Evolutionary conservation across 1,284 basidiomycete species (phyloP).

Genomic region (Athelia psychrophila): DNA sequence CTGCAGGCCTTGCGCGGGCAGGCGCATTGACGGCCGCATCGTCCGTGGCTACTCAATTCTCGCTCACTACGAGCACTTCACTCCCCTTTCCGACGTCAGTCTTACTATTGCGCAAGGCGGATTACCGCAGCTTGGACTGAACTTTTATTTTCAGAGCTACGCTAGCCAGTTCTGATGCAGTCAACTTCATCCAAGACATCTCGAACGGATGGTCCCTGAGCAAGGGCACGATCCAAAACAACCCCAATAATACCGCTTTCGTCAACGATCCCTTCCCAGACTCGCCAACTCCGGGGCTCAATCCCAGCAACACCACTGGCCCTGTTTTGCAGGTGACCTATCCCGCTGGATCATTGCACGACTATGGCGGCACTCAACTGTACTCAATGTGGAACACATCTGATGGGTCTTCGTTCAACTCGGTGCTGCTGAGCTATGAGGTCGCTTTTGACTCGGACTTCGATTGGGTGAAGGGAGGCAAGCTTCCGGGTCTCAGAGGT

Average conservation of each 20-base stretch:
- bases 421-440: conserved; percentile 70
- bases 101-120: too few species aligned
- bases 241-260: conserved; percentile 53
- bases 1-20: not conserved
- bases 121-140: too few species aligned
- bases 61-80: conserved; percentile 57
- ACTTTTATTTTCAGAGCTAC: conserved; percentile 40
- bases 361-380: conserved; percentile 63
- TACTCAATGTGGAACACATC: conserved; percentile 62
- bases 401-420: conserved; percentile 49
- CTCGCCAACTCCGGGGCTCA: conserved; percentile 34
- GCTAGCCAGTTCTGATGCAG: conserved; percentile 44
- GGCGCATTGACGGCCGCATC: conserved; percentile 22
- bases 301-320: conserved; percentile 29
- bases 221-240: conserved; percentile 59
- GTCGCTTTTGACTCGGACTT: conserved; percentile 64
- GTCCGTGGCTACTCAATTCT: conserved; percentile 49
- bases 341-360: conserved; percentile 55
- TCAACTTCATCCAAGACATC: conserved; percentile 46
- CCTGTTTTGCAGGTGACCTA: conserved; percentile 69
- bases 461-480: conserved; percentile 73
- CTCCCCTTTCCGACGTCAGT: conserved; percentile 51
- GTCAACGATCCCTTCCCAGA: conserved; percentile 64
- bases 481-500: conserved; percentile 69
- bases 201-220: conserved; percentile 51